phyloP scores from a whole-genome alignment of 2,329 filamentous ascomycete species.

The Colletotrichum karsti region DNA sequence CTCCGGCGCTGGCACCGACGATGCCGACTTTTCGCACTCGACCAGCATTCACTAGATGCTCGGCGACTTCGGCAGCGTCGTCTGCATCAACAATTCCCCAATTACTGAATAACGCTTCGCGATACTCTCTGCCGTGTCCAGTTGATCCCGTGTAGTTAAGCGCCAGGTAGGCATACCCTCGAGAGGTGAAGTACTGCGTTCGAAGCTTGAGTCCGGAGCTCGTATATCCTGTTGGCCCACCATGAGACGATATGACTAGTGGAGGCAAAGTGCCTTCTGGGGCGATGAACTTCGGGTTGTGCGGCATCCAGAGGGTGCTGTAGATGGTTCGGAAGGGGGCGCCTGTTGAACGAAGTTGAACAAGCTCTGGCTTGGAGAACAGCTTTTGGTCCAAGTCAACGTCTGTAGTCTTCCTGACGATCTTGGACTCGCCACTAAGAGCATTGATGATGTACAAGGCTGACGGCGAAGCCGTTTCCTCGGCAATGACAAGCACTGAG shows the following conservation, averaged over 20 bases:
- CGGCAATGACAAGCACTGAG: constrained; percentile 47
- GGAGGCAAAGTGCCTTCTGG: constrained; percentile 51
- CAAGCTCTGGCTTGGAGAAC: constrained; percentile 47
- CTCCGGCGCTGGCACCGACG: constrained; percentile 60
- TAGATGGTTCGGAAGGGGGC: constrained; percentile 43
- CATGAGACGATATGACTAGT: constrained; percentile 58
- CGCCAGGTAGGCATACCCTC: constrained; percentile 59
- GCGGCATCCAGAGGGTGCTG: constrained; percentile 58
- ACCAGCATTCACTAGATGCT: constrained; percentile 46
- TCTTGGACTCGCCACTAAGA: constrained; percentile 27
- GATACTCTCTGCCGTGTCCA: constrained; percentile 59
- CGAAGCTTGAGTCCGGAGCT: constrained; percentile 52
- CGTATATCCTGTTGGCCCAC: constrained; percentile 56
- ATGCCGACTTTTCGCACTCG: constrained; percentile 54
- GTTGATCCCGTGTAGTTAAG: constrained; percentile 63
- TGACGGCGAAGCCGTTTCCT: constrained; percentile 38
- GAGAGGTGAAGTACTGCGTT: constrained; percentile 61
- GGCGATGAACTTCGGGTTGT: constrained; percentile 51
- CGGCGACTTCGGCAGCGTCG: constrained; percentile 57
- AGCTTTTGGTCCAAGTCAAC: constrained; percentile 37
- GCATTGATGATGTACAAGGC: constrained; percentile 46
- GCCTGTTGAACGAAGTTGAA: constrained; percentile 38
- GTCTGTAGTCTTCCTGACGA: constrained; percentile 44
- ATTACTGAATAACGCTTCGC: constrained; percentile 54
- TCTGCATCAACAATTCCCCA: constrained; percentile 61